Evolutionary conservation across 1,139 yeast genomes (phyloP), one percentile per base, ranked within the genome.

Genomic region (Neolecta irregularis): DNA sequence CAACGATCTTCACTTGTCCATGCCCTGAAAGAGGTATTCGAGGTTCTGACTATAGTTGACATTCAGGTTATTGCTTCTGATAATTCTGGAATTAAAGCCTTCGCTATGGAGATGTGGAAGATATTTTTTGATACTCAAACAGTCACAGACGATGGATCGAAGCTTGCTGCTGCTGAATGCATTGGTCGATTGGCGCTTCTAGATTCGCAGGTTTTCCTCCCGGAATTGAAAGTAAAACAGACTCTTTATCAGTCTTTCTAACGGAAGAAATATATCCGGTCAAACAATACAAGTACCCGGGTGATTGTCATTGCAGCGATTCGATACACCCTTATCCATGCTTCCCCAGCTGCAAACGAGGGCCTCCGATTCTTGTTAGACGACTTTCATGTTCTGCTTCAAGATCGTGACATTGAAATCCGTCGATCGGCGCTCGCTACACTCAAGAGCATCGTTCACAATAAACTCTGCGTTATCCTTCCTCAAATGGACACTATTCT

Each of bases 381-480:
- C 3, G 62, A 59, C 36, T 54, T 57, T 37, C 41, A 63, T 29
- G 49, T 56, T 2, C 49, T 50, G 22, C 49, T 63, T 34, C 52
- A 55, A 26, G 55, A 54, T 34, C 34, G 43, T 17, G 48, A 49
- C 33, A 31, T 49, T 18, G 46, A 45, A 15, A 47, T 53, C 35
- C 42, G 48, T 29, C 77, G 72, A 49, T 61, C 70, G 15, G 67
- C 76, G 2, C 59, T 74, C 29, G 66, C 72, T 7, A 71, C 76
- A 11, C 53, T 76, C 35, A 64, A 72, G 9, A 65, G 78, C 4
- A 73, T 74, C 0, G 56, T 73, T 23, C 77, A 73, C 53, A 72
- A 67, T 47, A 66, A 64, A 43, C 76, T 79, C 2, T 48, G 53
- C 4, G 49, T 64, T 22, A 58, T 74, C 11, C 55, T 67, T 7